phyloP scores from a whole-genome alignment of 768 basidiomycete species.

The Termitomyces sp. region DNA sequence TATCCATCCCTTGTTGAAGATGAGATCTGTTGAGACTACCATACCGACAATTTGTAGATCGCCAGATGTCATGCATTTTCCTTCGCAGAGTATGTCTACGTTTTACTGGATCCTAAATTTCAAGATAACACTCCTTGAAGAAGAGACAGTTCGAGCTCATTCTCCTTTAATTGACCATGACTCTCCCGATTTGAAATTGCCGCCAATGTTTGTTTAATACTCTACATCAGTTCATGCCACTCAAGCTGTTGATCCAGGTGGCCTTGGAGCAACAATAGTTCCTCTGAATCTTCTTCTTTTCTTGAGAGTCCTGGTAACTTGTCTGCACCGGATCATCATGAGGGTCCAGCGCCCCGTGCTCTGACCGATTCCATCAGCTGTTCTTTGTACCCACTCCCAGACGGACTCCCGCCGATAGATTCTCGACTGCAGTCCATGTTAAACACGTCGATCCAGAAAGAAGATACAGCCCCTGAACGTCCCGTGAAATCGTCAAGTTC shows the following conservation, averaged over 20 bases:
- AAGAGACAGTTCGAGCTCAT: background rate
- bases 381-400: constrained; percentile 6
- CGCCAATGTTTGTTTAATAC: background rate
- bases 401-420: background rate
- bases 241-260: background rate
- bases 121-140: background rate
- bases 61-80: background rate
- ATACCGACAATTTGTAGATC: constrained; percentile 28
- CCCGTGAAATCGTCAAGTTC: background rate
- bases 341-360: background rate
- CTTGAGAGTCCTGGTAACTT: background rate
- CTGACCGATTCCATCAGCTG: background rate
- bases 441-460: background rate
- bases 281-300: background rate
- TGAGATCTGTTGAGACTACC: constrained; percentile 47
- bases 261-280: background rate
- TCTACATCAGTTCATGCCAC: background rate
- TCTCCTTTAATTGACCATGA: background rate
- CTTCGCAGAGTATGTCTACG: background rate
- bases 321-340: no score
- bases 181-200: background rate
- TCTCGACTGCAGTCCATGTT: background rate
- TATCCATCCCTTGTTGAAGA: constrained; percentile 72
- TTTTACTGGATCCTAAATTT: no score
- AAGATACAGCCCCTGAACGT: background rate